These are phyloP conservation scores for Zoysia matrella DNA, from an alignment of 202 grass and related monocot species.

Conservation along the genomic window DNA sequence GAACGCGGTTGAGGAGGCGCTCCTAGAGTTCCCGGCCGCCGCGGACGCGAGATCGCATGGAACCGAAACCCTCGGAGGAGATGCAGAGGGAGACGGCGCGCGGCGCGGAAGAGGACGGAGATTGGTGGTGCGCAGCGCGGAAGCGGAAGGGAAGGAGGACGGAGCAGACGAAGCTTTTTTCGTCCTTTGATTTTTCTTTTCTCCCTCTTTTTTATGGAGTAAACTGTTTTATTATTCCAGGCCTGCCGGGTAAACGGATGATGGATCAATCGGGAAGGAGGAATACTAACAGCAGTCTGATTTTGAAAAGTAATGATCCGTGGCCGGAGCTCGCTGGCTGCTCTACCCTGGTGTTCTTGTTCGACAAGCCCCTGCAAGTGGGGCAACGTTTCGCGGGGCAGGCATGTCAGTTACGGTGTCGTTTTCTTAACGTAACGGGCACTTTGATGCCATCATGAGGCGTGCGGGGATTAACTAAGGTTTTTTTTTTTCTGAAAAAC, in stretches of 20 bases:
- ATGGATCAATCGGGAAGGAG: conserved; percentile 24
- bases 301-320: neutral
- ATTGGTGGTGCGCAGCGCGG: conserved; percentile 39
- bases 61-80: conserved; percentile 51
- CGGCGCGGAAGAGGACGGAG: conserved; percentile 31
- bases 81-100: neutral
- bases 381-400: neutral
- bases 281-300: neutral
- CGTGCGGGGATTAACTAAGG: neutral
- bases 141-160: conserved; percentile 9
- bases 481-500: too few species aligned
- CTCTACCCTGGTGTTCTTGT: too few species aligned
- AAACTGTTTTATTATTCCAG: conserved; percentile 39
- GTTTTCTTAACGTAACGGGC: neutral
- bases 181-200: neutral
- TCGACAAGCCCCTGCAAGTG: conserved; percentile 19
- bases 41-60: conserved; percentile 54
- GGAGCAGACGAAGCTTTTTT: neutral
- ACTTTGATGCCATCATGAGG: conserved; percentile 23
- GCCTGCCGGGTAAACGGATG: neutral
- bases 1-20: neutral
- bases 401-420: too few species aligned
- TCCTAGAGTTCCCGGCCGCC: conserved; percentile 41
- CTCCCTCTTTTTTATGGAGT: conserved; percentile 33
- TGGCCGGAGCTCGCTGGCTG: neutral